phyloP scores from a whole-genome alignment of 768 basidiomycete species.

The Agaricus blazei region DNA sequence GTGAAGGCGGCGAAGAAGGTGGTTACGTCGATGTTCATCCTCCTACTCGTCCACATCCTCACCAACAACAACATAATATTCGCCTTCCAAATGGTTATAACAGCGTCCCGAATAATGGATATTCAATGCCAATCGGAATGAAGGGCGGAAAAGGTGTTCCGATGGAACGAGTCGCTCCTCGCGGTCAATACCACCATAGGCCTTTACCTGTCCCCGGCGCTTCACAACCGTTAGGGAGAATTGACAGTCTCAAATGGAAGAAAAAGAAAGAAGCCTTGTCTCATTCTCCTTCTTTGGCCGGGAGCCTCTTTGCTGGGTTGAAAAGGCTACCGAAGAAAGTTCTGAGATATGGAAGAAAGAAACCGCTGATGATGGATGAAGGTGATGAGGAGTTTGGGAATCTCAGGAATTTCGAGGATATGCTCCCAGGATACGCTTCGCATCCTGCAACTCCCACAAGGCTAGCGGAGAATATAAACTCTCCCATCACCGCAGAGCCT shows the following conservation, averaged over 20 bases:
- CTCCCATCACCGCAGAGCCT: not conserved
- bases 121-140: constrained; percentile 9
- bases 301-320: constrained; percentile 4
- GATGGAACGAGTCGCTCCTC: constrained; percentile 6
- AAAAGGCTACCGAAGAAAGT: constrained; percentile 8
- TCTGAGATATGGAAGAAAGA: constrained; percentile 5
- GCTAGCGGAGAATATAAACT: not conserved
- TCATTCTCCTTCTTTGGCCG: not conserved
- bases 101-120: not conserved
- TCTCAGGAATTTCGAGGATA: not conserved
- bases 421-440: constrained; percentile 1
- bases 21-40: not conserved
- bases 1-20: not conserved
- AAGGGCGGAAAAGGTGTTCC: constrained; percentile 7
- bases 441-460: constrained; percentile 3
- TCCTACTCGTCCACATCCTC: not conserved
- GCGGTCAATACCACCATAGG: not conserved
- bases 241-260: not conserved
- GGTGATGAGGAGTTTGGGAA: not conserved
- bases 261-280: not conserved
- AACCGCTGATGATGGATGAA: not conserved
- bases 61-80: not conserved
- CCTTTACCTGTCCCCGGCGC: constrained; percentile 3
- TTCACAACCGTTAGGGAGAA: not conserved
- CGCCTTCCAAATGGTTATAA: not conserved